Percentiles rank a stretch among this genome's conserved stretches.
phyloP scores from a whole-genome alignment of 805 yeast genomes.

The Kuraishia capsulata region DNA sequence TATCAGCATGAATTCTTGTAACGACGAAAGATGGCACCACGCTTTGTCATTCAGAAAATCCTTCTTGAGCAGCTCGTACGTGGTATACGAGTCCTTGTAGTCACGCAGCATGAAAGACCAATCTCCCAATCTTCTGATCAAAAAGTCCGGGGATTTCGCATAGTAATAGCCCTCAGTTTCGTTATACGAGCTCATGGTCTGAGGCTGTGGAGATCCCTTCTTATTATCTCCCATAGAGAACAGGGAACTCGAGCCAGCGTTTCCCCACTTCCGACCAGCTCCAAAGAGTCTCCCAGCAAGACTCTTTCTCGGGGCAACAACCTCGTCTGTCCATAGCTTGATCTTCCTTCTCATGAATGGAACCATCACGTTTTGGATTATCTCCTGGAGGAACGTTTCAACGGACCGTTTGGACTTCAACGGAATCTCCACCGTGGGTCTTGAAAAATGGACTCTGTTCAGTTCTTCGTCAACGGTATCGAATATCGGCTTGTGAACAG shows the following conservation, averaged over 20 bases:
- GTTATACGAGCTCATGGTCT: constrained; percentile 30
- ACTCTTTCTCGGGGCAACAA: constrained; percentile 68
- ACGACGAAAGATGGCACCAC: constrained; percentile 70
- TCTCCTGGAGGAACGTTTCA: constrained; percentile 31
- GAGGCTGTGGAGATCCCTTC: constrained; percentile 2
- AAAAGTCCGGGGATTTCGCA: constrained; percentile 58
- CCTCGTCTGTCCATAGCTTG: constrained; percentile 78
- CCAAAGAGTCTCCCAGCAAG: constrained; percentile 64
- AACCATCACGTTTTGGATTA: constrained; percentile 40
- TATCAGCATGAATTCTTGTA: constrained; percentile 82
- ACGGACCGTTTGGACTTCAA: constrained; percentile 17
- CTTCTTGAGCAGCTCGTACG: constrained; percentile 73
- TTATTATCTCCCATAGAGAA: neutral
- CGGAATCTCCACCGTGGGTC: constrained; percentile 8
- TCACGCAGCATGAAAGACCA: constrained; percentile 90
- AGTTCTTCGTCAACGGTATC: constrained; percentile 39
- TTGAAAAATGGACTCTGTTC: constrained; percentile 5
- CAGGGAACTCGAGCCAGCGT: neutral
- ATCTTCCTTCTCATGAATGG: constrained; percentile 85
- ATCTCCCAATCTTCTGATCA: constrained; percentile 78
- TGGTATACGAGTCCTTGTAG: constrained; percentile 72
- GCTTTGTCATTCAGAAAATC: constrained; percentile 74
- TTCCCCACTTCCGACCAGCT: constrained; percentile 50
- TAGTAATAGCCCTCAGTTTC: constrained; percentile 48
- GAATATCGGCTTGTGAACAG: constrained; percentile 21